Evolutionary conservation across 1,284 basidiomycete species (phyloP).

Genomic region (Rugosomyces carneus): DNA sequence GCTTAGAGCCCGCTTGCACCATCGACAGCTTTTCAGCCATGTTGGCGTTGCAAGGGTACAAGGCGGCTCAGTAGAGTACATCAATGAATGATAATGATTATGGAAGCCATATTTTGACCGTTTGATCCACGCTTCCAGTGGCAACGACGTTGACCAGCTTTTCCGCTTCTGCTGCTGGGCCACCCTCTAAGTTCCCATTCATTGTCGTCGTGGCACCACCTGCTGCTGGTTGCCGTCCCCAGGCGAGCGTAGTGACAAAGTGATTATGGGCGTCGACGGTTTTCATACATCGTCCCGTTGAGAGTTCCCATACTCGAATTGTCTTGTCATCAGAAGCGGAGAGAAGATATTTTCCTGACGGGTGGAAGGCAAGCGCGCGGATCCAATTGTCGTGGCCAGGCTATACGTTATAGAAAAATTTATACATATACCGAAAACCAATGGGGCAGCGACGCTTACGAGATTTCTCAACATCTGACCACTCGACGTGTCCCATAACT

Average conservation of each 20-base stretch:
- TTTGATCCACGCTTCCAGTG: conserved; percentile 76
- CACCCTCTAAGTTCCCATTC: conserved; percentile 33
- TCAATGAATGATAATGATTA: conserved; percentile 22
- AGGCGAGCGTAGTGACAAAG: conserved; percentile 78
- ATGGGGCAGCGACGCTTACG: conserved; percentile 20
- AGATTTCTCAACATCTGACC: conserved; percentile 52
- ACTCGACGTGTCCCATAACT: conserved; percentile 77
- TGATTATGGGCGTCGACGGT: conserved; percentile 83
- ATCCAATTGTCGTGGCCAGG: conserved; percentile 84
- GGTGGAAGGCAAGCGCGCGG: conserved; percentile 78
- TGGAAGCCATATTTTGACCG: conserved; percentile 58
- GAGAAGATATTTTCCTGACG: conserved; percentile 79
- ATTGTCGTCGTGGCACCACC: conserved; percentile 18
- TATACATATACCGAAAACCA: not conserved
- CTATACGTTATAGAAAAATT: conserved; percentile 26
- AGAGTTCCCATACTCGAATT: conserved; percentile 83
- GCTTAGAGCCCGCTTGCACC: conserved; percentile 6
- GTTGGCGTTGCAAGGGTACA: not conserved
- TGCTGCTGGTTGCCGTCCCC: conserved; percentile 59
- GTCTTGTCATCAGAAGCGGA: conserved; percentile 91
- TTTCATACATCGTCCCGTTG: conserved; percentile 75
- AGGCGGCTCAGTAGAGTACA: not conserved
- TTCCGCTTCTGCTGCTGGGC: conserved; percentile 33
- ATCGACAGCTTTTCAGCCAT: not conserved
- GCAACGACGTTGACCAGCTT: conserved; percentile 76